phyloP scores from a whole-genome alignment of 371 early-diverging fungal genomes.

The Batrachochytrium dendrobatidis region DNA sequence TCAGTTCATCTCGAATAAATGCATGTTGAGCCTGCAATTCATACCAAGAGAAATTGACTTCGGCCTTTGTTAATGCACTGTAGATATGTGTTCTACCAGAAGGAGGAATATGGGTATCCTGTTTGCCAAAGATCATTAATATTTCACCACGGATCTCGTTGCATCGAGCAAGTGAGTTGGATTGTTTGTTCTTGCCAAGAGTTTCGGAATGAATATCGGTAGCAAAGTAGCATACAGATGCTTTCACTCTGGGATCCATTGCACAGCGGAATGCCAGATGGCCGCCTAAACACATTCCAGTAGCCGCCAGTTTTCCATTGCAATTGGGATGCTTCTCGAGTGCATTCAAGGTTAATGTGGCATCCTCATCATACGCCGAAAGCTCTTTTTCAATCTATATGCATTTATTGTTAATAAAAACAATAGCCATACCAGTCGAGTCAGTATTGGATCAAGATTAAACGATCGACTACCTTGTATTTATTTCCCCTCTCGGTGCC shows the following conservation, averaged over 20 bases:
- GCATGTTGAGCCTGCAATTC: constrained; percentile 54
- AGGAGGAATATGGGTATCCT: constrained; percentile 50
- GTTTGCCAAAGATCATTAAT: constrained; percentile 47
- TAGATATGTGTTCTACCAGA: constrained; percentile 44
- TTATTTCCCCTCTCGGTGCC: constrained; percentile 33
- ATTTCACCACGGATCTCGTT: constrained; percentile 44
- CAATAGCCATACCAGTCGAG: background rate
- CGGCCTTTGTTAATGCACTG: constrained; percentile 33
- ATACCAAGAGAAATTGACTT: constrained; percentile 40
- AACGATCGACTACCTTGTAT: constrained; percentile 10
- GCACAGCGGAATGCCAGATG: constrained; percentile 46
- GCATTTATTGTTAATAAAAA: background rate
- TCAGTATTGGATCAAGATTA: background rate
- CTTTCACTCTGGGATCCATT: constrained; percentile 42
- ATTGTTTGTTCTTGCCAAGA: constrained; percentile 33
- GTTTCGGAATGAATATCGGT: constrained; percentile 50
- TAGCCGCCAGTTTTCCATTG: constrained; percentile 34
- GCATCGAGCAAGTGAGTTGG: constrained; percentile 34
- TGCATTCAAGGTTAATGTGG: constrained; percentile 38
- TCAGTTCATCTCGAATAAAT: constrained; percentile 49
- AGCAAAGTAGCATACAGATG: constrained; percentile 46
- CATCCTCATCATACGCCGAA: constrained; percentile 46
- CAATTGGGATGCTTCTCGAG: constrained; percentile 38
- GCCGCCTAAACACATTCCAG: constrained; percentile 50
- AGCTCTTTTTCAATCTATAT: constrained; percentile 38